Conservation (phyloP, 371 early-diverging fungal species). For the Mucor piriformis region DNA sequence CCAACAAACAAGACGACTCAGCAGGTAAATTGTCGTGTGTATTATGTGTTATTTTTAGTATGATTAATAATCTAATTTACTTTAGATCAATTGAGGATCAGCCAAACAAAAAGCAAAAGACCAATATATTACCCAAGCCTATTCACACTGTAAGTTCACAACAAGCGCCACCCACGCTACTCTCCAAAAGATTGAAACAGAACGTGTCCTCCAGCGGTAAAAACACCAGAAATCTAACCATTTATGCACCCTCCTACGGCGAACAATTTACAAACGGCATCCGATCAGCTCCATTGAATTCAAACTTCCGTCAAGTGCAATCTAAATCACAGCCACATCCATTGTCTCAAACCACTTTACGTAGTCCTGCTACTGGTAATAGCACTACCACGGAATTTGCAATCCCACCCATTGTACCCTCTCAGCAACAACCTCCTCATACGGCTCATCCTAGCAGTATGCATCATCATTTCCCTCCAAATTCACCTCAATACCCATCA, state of each 20-base stretch:
- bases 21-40: conserved; percentile 23
- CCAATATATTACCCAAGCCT: conserved; percentile 33
- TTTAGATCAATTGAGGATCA: conserved; percentile 20
- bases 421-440: conserved; percentile 46
- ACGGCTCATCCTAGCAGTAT: conserved; percentile 18
- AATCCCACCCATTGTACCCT: conserved; percentile 54
- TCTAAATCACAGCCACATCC: conserved; percentile 27
- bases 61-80: background rate
- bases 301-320: conserved; percentile 37
- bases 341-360: conserved; percentile 14
- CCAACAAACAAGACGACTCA: conserved; percentile 26
- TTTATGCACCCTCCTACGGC: conserved; percentile 60
- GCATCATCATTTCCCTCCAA: conserved; percentile 18
- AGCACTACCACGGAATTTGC: conserved; percentile 36
- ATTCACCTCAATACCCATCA: conserved; percentile 21
- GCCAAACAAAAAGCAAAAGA: conserved; percentile 12
- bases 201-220: conserved; percentile 17
- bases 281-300: conserved; percentile 61
- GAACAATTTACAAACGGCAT: conserved; percentile 50
- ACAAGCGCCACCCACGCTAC: conserved; percentile 25
- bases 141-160: conserved; percentile 46
- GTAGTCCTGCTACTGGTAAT: conserved; percentile 13
- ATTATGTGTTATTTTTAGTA: background rate
- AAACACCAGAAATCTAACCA: conserved; percentile 59
- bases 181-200: conserved; percentile 32